Percentiles rank a stretch among this genome's conserved stretches.
These are phyloP conservation scores for Haematococcus lacustris DNA, from an alignment of 139 green algal genomes.

Conservation along the genomic window DNA sequence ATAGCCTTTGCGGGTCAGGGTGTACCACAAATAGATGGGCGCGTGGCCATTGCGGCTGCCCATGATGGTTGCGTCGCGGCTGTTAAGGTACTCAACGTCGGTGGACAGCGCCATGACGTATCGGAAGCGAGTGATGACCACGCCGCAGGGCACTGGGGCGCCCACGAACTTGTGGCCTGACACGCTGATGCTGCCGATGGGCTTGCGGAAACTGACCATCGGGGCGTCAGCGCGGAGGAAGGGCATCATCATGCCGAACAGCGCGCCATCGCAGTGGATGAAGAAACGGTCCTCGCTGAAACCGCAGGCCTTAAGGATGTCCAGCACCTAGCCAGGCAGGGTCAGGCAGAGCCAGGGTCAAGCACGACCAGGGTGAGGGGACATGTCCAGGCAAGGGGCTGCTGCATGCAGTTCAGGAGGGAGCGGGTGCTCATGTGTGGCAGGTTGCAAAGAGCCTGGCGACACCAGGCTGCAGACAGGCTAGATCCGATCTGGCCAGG, in stretches of 20 bases:
- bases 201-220: constrained; percentile 94
- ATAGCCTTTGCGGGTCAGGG: constrained; percentile 82
- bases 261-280: constrained; percentile 97
- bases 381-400: too few species aligned
- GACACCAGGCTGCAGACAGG: too few species aligned
- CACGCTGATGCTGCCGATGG: constrained; percentile 87
- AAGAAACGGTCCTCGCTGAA: constrained; percentile 90
- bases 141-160: constrained; percentile 82
- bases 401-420: too few species aligned
- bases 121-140: constrained; percentile 76
- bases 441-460: too few species aligned
- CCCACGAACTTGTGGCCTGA: constrained; percentile 95
- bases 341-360: too few species aligned
- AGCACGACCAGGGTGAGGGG: too few species aligned
- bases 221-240: constrained; percentile 84
- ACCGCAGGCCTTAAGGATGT: constrained; percentile 48
- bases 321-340: constrained; percentile 4
- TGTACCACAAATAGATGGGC: constrained; percentile 96
- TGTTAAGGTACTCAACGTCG: constrained; percentile 94
- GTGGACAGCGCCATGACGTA: constrained; percentile 50
- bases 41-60: constrained; percentile 92
- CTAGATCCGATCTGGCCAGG: too few species aligned
- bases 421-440: too few species aligned
- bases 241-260: constrained; percentile 81
- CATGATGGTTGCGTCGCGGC: constrained; percentile 95